Base-by-base conservation (phyloP, 2,329 filamentous ascomycete genomes). In the Exophiala sideris region DNA sequence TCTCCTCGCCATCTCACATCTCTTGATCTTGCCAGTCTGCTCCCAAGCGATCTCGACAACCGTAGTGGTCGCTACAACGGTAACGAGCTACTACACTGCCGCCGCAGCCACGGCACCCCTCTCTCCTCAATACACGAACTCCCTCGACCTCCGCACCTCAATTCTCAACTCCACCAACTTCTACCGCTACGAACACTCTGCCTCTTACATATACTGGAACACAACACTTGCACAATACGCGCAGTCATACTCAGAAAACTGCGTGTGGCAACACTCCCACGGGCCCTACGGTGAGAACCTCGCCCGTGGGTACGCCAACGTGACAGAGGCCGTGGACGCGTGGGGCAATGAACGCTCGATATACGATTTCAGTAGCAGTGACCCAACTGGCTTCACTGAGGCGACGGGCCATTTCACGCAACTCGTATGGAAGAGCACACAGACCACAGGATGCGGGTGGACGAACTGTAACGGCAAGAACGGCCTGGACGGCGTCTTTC, bases 341-440 rank as follows among this genome's bases (percentile, higher is more conserved):
- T 91, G 87, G 87, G 87, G 82, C 14, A 61, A 77, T 59, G 84
- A 88, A 70, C 68, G 80, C 9, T 63, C 67, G 0, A 54, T 73
- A 5, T 91, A 89, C 66, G 69, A 86, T 61, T 91, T 81, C 67
- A 66, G 77, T 1, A 40, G 18, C 11, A 48, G 34, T 21, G 39
- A 61, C 10, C 50, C 56, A 2, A 73, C 71, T 0, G 78, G 77
- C 1, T 89, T 87, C 64, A 72, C 65, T 7, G 73, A 83, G 60
- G 67, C 71, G 33, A 87, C 86, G 14, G 86, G 86, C 0, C 85
- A 89, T 66, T 89, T 89, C 62, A 87, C 86, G 1, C 86, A 89
- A 73, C 68, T 89, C 5, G 85, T 89, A 5, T 89, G 87, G 86
- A 82, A 79, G 67, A 68, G 73, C 20, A 87, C 83, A 1, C 82